Percentiles rank a stretch among this genome's conserved stretches.
These are phyloP conservation scores for Aspergillus fischeri DNA, from an alignment of 2,329 filamentous ascomycete species.

Conservation along the genomic window DNA sequence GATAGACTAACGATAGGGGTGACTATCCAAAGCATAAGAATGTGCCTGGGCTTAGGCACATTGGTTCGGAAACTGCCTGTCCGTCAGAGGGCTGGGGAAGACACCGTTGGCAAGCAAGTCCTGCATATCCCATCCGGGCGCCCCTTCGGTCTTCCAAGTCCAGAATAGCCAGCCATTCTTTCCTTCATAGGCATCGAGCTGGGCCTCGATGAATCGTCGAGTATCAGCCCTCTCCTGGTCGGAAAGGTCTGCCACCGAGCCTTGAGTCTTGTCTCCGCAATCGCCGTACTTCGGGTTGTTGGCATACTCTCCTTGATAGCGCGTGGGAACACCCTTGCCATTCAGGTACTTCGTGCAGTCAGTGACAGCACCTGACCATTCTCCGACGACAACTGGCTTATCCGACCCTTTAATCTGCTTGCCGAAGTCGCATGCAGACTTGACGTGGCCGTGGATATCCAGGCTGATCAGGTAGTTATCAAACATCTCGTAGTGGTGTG, in stretches of 20 bases:
- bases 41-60: slow-evolving; percentile 16
- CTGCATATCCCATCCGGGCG: slow-evolving; percentile 48
- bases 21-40: not conserved
- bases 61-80: slow-evolving; percentile 31
- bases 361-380: slow-evolving; percentile 66
- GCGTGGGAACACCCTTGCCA: slow-evolving; percentile 56
- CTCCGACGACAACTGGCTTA: slow-evolving; percentile 65
- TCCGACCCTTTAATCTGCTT: slow-evolving; percentile 46
- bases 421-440: slow-evolving; percentile 54
- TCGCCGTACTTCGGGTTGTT: slow-evolving; percentile 49
- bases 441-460: slow-evolving; percentile 50
- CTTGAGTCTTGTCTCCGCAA: slow-evolving; percentile 50
- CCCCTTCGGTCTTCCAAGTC: slow-evolving; percentile 49
- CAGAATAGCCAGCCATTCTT: slow-evolving; percentile 46
- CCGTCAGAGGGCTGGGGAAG: slow-evolving; percentile 44
- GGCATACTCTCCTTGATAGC: slow-evolving; percentile 53
- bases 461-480: slow-evolving; percentile 48
- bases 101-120: slow-evolving; percentile 41
- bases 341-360: slow-evolving; percentile 53
- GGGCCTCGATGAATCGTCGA: slow-evolving; percentile 44
- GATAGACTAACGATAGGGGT: not conserved
- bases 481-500: slow-evolving; percentile 67
- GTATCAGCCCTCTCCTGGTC: slow-evolving; percentile 33
- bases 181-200: slow-evolving; percentile 43
- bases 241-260: slow-evolving; percentile 44